Base-by-base conservation (phyloP, 495 filamentous ascomycete genomes). In the Neohortaea acidophila region DNA sequence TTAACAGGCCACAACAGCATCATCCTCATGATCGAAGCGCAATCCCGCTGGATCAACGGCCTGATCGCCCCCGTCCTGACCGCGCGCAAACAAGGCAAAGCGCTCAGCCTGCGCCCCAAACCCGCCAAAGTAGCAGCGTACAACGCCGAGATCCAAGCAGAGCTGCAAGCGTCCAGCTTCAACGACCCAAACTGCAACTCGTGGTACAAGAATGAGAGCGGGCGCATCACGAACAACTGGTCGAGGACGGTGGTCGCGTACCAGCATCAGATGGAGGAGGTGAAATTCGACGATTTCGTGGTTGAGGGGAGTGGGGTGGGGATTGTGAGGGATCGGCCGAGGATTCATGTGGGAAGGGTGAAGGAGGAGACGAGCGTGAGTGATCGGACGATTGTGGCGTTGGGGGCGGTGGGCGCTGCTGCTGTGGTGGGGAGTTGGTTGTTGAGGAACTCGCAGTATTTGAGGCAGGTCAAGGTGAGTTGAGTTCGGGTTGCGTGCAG, bases 11-110 rank as follows among this genome's bases (percentile, higher is more conserved):
- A 6, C 17, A 71, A 66, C 34, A 64, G 60, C 33, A 69, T 75
- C 33, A 66, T 73, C 24, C 55, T 73, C 21, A 73, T 72, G 68
- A 74, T 74, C 41, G 72, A 77, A 47, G 63, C 67, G 0, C 68
- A 75, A 45, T 61, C 60, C 5, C 53, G 60, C 2, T 75, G 72
- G 43, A 53, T 74, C 41, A 67, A 63, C 39, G 51, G 54, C 0
- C 43, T 73, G 26, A 55, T 72, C 22, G 27, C 51, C 59, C 18
- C 51, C 54, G 30, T 71, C 1, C 48, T 67, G 2, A 51, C 43
- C 10, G 61, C 64, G 10, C 51, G 59, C 17, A 39, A 39, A 4
- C 43, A 51, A 7, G 62, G 66, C 10, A 44, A 59, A 15, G 48
- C 51, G 0, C 48, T 74, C 4, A 34, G 53, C 2, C 40, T 75